These are phyloP conservation scores for Coniochaeta hoffmannii DNA, from an alignment of 2,329 filamentous ascomycete genomes.

Conservation along the genomic window DNA sequence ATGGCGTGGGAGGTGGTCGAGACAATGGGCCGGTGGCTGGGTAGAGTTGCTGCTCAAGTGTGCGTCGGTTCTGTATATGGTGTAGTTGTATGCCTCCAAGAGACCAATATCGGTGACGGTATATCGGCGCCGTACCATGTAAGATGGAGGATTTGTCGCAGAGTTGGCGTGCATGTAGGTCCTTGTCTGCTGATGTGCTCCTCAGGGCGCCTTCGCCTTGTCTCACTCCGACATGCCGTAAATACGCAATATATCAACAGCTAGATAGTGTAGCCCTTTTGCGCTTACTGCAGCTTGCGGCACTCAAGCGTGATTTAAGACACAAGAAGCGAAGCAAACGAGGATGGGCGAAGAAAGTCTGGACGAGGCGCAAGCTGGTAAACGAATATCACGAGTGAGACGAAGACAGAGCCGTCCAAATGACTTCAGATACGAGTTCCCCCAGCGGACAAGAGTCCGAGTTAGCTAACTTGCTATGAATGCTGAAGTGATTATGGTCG, in stretches of 20 bases:
- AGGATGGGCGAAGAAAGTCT: not conserved
- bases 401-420: too few species aligned
- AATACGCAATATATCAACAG: not conserved
- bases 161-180: not conserved
- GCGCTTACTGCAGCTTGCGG: not conserved
- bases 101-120: not conserved
- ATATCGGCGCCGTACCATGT: not conserved
- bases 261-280: not conserved
- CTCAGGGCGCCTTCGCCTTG: not conserved
- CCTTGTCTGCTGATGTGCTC: not conserved
- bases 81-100: not conserved
- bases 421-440: too few species aligned
- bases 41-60: not conserved
- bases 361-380: not conserved
- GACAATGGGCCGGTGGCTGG: slow-evolving; percentile 2
- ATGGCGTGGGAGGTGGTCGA: not conserved
- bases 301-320: not conserved
- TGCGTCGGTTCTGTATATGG: not conserved
- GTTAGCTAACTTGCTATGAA: too few species aligned
- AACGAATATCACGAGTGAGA: not conserved
- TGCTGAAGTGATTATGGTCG: too few species aligned
- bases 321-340: not conserved
- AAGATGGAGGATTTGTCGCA: not conserved
- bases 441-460: too few species aligned
- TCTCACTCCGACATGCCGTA: not conserved